Evolutionary conservation across 148 eudicot genomes (phyloP).

Genomic region (Rheum nobile): DNA sequence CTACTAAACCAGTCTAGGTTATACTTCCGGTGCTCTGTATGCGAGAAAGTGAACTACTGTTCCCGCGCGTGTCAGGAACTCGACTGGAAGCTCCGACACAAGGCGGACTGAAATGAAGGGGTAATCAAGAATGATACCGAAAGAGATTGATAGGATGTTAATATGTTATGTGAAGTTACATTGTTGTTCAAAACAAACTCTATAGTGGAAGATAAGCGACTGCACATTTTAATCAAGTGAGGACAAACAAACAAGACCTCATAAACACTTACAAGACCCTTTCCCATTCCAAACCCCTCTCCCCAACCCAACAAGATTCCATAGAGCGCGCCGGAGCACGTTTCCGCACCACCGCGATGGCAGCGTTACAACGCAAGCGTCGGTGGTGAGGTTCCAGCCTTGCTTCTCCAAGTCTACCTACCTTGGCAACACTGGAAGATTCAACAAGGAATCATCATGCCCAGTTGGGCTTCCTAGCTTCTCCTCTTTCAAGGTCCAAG

Average conservation of each 20-base stretch:
- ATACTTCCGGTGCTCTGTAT: too few relatives aligned
- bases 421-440: conserved; percentile 16
- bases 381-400: conserved; percentile 73
- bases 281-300: not conserved
- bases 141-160: too few relatives aligned
- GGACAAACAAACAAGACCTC: not conserved
- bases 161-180: too few relatives aligned
- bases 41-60: too few relatives aligned
- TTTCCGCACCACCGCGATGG: conserved; percentile 28
- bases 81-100: too few relatives aligned
- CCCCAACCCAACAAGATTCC: not conserved
- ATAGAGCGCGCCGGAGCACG: not conserved
- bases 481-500: conserved; percentile 58
- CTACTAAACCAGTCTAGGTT: too few relatives aligned
- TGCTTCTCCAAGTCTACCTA: conserved; percentile 32
- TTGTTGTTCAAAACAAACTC: too few relatives aligned
- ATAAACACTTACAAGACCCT: not conserved
- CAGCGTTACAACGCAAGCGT: conserved; percentile 82
- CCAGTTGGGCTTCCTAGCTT: conserved; percentile 26
- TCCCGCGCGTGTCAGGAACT: too few relatives aligned
- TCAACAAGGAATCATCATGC: conserved; percentile 41
- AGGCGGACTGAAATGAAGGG: too few relatives aligned
- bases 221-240: not conserved
- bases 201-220: too few relatives aligned
- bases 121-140: too few relatives aligned